Base-by-base conservation (phyloP, 805 yeast genomes). In the Candida dajiaensis region DNA sequence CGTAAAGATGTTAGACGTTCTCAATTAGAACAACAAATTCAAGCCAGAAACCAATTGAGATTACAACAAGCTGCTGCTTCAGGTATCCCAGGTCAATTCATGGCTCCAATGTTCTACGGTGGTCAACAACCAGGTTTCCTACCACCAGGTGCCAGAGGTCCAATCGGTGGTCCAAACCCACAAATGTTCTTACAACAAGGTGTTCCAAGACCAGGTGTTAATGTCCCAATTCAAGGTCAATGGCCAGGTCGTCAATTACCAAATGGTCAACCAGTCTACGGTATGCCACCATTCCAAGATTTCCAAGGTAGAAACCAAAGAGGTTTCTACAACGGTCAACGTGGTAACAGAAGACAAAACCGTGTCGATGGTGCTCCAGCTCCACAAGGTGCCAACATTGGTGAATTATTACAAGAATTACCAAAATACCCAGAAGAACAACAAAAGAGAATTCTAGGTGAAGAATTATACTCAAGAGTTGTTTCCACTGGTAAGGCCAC, bases 371-470 rank as follows among this genome's bases (percentile, higher is more conserved):
- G 43, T 21, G 41, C 43, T 21, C 44, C 46, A 29, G 61, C 43
- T 19, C 41, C 43, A 40, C 39, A 47, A 18, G 63, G 56, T 45
- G 63, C 58, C 46, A 55, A 50, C 54, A 57, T 62, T 59, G 66
- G 61, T 46, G 60, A 72, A 42, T 74, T 87, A 56, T 86, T 85
- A 61, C 81, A 81, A 56, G 71, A 73, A 47, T 68, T 81, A 53
- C 77, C 83, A 46, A 74, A 72, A 58, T 76, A 77, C 64, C 94
- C 88, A 67, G 87, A 81, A 64, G 94, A 85, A 66, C 92, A 87
- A 73, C 96, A 89, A 77, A 92, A 92, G 88, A 92, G 95, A 80
- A 80, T 89, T 66, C 80, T 94, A 67, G 99, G 99, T 74, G 97
- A 94, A 79, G 95, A 89, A 67, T 78, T 94, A 66, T 94, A 92